Evolutionary conservation across 441 rosid genomes (phyloP).

Genomic region (Manihot esculenta): DNA sequence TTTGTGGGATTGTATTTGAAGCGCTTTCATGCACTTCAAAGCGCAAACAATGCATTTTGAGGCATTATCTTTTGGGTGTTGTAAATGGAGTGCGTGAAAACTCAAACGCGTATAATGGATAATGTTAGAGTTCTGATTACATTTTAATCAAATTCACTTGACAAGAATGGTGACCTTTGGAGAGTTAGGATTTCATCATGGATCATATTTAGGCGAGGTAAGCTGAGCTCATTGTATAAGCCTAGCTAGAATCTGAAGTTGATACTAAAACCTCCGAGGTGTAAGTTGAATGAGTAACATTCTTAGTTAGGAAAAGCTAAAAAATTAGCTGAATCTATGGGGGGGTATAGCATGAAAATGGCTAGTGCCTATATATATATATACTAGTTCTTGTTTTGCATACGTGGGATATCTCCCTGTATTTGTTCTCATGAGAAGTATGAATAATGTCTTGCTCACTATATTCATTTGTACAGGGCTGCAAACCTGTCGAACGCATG

Average conservation of each 20-base stretch:
- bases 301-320: neutral
- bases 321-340: neutral
- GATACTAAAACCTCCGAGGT: neutral
- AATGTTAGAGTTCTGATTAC: too few species aligned
- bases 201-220: too few species aligned
- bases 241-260: neutral
- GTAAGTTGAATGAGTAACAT: neutral
- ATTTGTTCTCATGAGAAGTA: neutral
- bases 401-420: neutral
- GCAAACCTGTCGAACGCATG: conserved; percentile 79
- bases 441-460: conserved; percentile 1
- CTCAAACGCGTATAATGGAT: too few species aligned
- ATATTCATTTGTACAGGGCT: conserved; percentile 54
- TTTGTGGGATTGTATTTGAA: neutral
- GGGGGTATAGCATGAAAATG: neutral
- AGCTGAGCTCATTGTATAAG: neutral
- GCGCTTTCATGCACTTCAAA: neutral
- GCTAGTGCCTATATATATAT: neutral
- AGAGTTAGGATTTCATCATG: neutral
- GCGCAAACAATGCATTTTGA: neutral
- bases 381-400: neutral
- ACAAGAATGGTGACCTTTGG: neutral
- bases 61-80: neutral
- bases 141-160: neutral
- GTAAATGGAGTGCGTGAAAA: neutral